These are phyloP conservation scores for Neurospora sp. DNA, from an alignment of 495 filamentous ascomycete genomes.

Conservation along the genomic window DNA sequence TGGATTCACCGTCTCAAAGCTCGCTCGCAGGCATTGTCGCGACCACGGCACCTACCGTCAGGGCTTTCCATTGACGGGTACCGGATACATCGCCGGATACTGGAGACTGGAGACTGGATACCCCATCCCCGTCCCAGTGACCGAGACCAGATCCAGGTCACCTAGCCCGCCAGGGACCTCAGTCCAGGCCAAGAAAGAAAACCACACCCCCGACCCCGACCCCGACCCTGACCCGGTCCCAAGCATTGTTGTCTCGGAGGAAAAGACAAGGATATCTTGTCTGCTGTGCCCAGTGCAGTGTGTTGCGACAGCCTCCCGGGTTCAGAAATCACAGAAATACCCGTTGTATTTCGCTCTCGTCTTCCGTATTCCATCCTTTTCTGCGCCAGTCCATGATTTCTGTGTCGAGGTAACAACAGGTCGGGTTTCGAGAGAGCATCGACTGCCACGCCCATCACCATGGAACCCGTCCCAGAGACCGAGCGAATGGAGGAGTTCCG, in stretches of 20 bases:
- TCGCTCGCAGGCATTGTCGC: background rate
- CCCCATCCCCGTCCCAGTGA: background rate
- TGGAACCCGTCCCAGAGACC: conserved; percentile 50
- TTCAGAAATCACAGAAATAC: background rate
- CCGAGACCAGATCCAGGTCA: background rate
- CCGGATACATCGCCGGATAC: background rate
- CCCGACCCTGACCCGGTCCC: background rate
- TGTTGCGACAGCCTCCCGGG: background rate
- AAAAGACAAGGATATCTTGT: background rate
- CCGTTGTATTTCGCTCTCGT: background rate
- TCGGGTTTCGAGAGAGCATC: conserved; percentile 17
- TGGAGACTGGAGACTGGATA: background rate
- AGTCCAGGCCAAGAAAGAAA: background rate
- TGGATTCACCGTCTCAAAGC: background rate
- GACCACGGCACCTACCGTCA: background rate
- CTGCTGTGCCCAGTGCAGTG: background rate
- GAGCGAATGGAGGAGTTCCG: conserved; percentile 50
- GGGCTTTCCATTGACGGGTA: background rate
- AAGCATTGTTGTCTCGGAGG: background rate
- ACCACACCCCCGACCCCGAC: background rate
- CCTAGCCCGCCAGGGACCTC: background rate
- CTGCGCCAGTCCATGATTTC: background rate
- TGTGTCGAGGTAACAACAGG: conserved; percentile 1
- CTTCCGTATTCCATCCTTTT: background rate
- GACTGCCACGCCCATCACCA: conserved; percentile 19